These are phyloP conservation scores for Metschnikowia gelsemii DNA, from an alignment of 805 yeast genomes.

Conservation along the genomic window DNA sequence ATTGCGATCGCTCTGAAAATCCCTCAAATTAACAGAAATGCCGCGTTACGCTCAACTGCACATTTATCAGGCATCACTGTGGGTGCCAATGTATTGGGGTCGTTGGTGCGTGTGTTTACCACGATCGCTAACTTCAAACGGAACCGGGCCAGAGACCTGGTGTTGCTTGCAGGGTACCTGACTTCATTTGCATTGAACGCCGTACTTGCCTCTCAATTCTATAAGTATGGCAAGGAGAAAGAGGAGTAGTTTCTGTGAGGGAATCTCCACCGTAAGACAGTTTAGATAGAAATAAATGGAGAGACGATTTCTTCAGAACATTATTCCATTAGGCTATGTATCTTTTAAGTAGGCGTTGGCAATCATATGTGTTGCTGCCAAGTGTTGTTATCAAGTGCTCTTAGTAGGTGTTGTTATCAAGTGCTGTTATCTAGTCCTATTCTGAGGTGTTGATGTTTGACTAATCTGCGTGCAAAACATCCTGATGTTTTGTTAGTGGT, in stretches of 20 bases:
- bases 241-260: constrained; percentile 1
- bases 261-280: neutral
- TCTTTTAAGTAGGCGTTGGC: no score
- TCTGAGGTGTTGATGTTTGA: no score
- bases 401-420: no score
- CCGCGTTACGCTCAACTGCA: constrained; percentile 33
- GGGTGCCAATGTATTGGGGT: constrained; percentile 41
- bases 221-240: constrained; percentile 13
- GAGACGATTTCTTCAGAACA: neutral
- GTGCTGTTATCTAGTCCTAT: no score
- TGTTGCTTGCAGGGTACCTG: constrained; percentile 40
- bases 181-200: constrained; percentile 36
- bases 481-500: no score
- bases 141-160: constrained; percentile 26
- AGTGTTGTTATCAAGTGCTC: no score
- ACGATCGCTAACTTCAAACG: constrained; percentile 34
- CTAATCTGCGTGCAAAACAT: no score
- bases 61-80: constrained; percentile 41
- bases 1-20: constrained; percentile 37
- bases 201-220: constrained; percentile 37
- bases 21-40: constrained; percentile 40
- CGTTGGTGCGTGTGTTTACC: constrained; percentile 41
- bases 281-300: neutral
- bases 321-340: no score
- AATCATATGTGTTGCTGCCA: no score